Percentiles rank a stretch among this genome's conserved stretches.
These are phyloP conservation scores for Fraxinus anomala DNA, from an alignment of 257 asterid genomes.

Conservation along the genomic window DNA sequence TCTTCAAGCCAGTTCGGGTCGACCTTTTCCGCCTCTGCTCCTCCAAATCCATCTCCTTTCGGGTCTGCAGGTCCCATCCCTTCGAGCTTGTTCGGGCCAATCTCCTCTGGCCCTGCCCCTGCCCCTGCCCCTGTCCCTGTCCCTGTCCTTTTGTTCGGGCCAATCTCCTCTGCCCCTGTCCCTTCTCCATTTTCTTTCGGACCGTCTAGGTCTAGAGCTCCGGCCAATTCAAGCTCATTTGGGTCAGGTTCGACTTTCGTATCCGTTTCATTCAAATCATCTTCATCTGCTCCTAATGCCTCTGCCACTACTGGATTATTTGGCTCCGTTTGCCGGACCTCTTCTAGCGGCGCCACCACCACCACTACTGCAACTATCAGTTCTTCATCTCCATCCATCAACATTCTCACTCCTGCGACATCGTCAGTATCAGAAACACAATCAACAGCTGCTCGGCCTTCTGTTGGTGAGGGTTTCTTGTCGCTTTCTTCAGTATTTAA, in stretches of 20 bases:
- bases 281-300: neutral
- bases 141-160: neutral
- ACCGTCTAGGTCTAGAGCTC: neutral
- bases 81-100: neutral
- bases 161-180: neutral
- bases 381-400: neutral
- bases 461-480: neutral
- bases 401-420: neutral
- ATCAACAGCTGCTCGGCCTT: neutral
- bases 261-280: neutral
- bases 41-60: too few relatives aligned
- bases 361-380: neutral
- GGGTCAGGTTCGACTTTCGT: neutral
- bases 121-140: neutral
- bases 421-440: too few relatives aligned
- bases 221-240: neutral
- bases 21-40: too few relatives aligned
- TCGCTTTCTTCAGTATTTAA: neutral
- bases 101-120: neutral
- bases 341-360: too few relatives aligned
- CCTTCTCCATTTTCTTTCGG: neutral
- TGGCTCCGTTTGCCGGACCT: neutral
- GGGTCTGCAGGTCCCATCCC: too few relatives aligned
- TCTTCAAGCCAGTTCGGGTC: too few relatives aligned
- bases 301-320: neutral